Conservation (phyloP, 1,139 yeast genomes). For the Taphrina sp. region DNA sequence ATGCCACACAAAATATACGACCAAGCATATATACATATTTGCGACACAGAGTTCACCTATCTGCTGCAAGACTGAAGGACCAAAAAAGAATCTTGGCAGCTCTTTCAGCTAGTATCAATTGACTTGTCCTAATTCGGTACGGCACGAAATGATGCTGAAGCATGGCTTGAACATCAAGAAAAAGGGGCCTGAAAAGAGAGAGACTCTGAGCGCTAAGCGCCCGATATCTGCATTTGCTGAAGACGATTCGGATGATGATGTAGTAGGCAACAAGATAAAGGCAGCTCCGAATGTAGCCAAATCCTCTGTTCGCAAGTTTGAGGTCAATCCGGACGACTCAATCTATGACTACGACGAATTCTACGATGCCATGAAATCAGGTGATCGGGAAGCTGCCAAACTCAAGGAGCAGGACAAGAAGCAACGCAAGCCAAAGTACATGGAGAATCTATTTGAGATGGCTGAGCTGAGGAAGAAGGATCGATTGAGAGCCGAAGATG, state of each 20-base stretch:
- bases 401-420: constrained; percentile 31
- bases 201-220: constrained; percentile 5
- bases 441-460: constrained; percentile 47
- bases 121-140: too few relatives aligned
- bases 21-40: too few relatives aligned
- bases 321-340: constrained; percentile 11
- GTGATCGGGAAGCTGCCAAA: constrained; percentile 36
- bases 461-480: constrained; percentile 49
- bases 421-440: constrained; percentile 45
- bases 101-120: too few relatives aligned
- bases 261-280: not conserved
- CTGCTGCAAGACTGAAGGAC: too few relatives aligned
- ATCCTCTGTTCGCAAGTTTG: constrained; percentile 3
- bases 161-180: constrained; percentile 19
- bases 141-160: constrained; percentile 5
- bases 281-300: not conserved
- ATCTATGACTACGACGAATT: constrained; percentile 47
- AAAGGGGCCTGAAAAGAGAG: constrained; percentile 1
- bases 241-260: constrained; percentile 17
- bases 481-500: constrained; percentile 44
- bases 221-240: too few relatives aligned
- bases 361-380: constrained; percentile 45
- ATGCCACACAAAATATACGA: too few relatives aligned
- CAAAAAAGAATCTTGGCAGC: too few relatives aligned
- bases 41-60: too few relatives aligned